Evolutionary conservation across 441 rosid species (phyloP).

Genomic region (Iberis amara): DNA sequence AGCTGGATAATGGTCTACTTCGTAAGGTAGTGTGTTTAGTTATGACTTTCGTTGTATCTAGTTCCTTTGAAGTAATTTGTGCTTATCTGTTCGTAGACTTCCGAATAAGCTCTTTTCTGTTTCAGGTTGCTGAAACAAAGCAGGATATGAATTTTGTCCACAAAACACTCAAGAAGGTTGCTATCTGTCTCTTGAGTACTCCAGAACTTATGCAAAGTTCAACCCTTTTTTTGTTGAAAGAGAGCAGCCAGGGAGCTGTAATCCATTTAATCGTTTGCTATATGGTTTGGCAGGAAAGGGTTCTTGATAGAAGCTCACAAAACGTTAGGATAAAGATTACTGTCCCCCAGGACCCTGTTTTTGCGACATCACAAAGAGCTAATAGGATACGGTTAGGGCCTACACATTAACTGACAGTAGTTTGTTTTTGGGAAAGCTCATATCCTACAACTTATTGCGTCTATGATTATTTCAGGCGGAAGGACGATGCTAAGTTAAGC

Average conservation of each 20-base stretch:
- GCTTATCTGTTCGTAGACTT: neutral
- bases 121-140: constrained; percentile 53
- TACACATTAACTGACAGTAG: constrained; percentile 6
- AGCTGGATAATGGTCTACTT: constrained; percentile 69
- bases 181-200: constrained; percentile 1
- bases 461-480: constrained; percentile 52
- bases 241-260: neutral
- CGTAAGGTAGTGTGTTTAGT: constrained; percentile 42
- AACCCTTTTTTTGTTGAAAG: neutral
- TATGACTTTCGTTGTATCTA: neutral
- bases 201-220: neutral
- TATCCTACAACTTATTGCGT: constrained; percentile 11
- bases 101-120: constrained; percentile 5
- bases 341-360: constrained; percentile 77
- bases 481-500: constrained; percentile 35
- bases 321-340: constrained; percentile 48
- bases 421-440: neutral
- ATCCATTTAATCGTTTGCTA: constrained; percentile 7
- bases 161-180: constrained; percentile 66
- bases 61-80: neutral
- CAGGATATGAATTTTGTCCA: constrained; percentile 59
- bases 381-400: constrained; percentile 53
- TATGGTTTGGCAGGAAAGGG: constrained; percentile 44
- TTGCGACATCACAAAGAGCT: constrained; percentile 73
- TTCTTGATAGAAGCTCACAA: constrained; percentile 33